Evolutionary conservation across 495 filamentous ascomycete genomes (phyloP).

Genomic region (Pseudomonodictys pantanalensis): DNA sequence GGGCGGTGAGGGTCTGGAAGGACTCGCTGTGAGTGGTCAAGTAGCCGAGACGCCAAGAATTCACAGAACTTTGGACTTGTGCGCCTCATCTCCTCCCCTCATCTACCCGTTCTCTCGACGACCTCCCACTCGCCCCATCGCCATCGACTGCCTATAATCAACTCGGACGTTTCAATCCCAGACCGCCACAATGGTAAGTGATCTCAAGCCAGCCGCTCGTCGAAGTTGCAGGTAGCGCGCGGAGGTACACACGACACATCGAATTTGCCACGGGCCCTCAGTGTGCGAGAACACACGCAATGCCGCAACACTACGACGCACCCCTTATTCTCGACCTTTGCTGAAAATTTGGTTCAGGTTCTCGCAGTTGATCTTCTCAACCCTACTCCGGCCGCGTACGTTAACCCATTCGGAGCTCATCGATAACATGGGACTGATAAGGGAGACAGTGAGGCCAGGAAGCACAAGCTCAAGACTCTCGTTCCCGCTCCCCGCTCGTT

Average conservation of each 20-base stretch:
- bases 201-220: background rate
- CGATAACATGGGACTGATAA: background rate
- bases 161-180: too few relatives aligned
- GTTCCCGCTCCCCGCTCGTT: slow-evolving; percentile 95
- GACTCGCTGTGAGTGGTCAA: too few relatives aligned
- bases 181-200: slow-evolving; percentile 30
- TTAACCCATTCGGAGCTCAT: background rate
- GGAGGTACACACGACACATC: slow-evolving; percentile 20
- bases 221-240: background rate
- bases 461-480: slow-evolving; percentile 99
- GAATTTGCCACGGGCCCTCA: slow-evolving; percentile 17
- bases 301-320: background rate
- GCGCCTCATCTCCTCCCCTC: too few relatives aligned
- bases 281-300: background rate
- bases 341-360: slow-evolving; percentile 60
- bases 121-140: too few relatives aligned
- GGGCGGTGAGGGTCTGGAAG: too few relatives aligned
- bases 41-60: too few relatives aligned
- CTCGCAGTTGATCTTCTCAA: slow-evolving; percentile 99
- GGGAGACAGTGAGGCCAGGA: slow-evolving; percentile 68
- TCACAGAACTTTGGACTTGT: too few relatives aligned
- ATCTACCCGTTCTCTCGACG: too few relatives aligned
- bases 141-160: too few relatives aligned
- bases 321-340: background rate
- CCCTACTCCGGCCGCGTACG: slow-evolving; percentile 76